phyloP scores from a whole-genome alignment of 2,329 filamentous ascomycete genomes.

The Diaporthe aspalathi region DNA sequence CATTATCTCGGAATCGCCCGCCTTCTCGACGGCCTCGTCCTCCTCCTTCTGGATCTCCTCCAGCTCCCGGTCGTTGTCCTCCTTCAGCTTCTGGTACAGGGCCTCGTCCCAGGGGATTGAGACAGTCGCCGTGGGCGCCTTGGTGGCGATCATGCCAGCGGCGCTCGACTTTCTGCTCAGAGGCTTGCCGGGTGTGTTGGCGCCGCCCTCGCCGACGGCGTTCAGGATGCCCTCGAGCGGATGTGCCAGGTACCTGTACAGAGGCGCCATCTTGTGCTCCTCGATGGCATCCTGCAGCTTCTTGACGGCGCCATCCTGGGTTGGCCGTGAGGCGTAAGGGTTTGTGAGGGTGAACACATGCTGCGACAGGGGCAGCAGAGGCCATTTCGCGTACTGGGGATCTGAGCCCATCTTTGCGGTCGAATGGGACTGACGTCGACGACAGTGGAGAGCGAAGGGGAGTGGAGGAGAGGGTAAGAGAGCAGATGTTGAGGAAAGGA shows the following conservation, averaged over 20 bases:
- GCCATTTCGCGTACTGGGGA: slow-evolving; percentile 87
- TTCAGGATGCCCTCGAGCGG: slow-evolving; percentile 87
- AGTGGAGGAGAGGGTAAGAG: neutral
- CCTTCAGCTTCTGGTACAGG: slow-evolving; percentile 81
- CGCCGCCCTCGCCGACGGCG: slow-evolving; percentile 72
- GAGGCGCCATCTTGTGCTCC: slow-evolving; percentile 87
- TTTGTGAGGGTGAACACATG: slow-evolving; percentile 90
- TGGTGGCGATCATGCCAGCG: slow-evolving; percentile 80
- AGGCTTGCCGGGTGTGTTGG: slow-evolving; percentile 65
- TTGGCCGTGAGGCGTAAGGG: slow-evolving; percentile 73
- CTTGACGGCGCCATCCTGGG: slow-evolving; percentile 79
- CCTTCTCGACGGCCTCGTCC: slow-evolving; percentile 94
- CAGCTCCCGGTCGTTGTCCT: slow-evolving; percentile 82
- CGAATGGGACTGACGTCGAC: slow-evolving; percentile 26
- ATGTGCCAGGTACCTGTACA: slow-evolving; percentile 87
- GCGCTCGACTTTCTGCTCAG: slow-evolving; percentile 75
- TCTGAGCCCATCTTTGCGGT: slow-evolving; percentile 76
- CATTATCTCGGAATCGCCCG: slow-evolving; percentile 94
- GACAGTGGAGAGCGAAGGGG: neutral
- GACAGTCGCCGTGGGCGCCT: slow-evolving; percentile 71
- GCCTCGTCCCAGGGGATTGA: slow-evolving; percentile 91
- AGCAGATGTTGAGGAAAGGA: neutral
- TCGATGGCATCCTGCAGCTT: slow-evolving; percentile 83
- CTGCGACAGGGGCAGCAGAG: slow-evolving; percentile 83
- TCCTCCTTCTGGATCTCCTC: slow-evolving; percentile 85